Conservation (phyloP, 805 yeast genomes). For the Wickerhamomyces hampshirensis region DNA sequence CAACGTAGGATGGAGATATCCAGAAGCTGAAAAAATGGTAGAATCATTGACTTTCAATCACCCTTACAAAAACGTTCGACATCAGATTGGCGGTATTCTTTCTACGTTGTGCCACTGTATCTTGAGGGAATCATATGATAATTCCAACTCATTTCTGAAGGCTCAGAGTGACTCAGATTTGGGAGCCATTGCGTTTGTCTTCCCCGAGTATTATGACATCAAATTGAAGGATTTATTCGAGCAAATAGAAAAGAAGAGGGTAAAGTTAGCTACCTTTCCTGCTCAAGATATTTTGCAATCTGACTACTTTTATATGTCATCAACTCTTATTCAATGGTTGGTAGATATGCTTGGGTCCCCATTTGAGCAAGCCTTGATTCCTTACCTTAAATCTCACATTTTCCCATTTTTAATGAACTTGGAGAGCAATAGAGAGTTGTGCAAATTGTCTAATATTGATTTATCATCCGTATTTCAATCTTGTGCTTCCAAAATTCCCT, state of each 20-base stretch:
- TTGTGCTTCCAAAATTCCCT: constrained; percentile 42
- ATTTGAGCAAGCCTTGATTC: constrained; percentile 47
- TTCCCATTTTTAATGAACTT: constrained; percentile 67
- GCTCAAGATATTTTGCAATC: constrained; percentile 58
- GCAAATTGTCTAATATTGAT: constrained; percentile 59
- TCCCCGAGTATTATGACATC: constrained; percentile 29
- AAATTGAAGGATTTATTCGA: constrained; percentile 41
- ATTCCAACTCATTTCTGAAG: constrained; percentile 35
- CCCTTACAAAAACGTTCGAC: constrained; percentile 69
- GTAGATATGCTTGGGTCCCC: constrained; percentile 49
- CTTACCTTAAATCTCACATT: constrained; percentile 45
- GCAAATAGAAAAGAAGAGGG: constrained; percentile 37
- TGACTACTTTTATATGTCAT: constrained; percentile 56
- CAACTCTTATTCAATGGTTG: constrained; percentile 62
- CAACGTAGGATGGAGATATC: constrained; percentile 51
- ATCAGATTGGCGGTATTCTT: constrained; percentile 57
- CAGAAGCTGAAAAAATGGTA: constrained; percentile 40
- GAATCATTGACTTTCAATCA: constrained; percentile 45
- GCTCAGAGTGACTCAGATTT: constrained; percentile 32
- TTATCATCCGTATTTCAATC: constrained; percentile 44
- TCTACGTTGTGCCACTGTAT: constrained; percentile 32
- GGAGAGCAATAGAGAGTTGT: constrained; percentile 70
- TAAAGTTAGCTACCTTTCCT: constrained; percentile 27
- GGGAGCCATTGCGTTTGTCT: constrained; percentile 29
- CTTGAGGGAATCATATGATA: constrained; percentile 37